Evolutionary conservation across 1,284 basidiomycete genomes (phyloP).

Genomic region (Pseudozyma sp.): DNA sequence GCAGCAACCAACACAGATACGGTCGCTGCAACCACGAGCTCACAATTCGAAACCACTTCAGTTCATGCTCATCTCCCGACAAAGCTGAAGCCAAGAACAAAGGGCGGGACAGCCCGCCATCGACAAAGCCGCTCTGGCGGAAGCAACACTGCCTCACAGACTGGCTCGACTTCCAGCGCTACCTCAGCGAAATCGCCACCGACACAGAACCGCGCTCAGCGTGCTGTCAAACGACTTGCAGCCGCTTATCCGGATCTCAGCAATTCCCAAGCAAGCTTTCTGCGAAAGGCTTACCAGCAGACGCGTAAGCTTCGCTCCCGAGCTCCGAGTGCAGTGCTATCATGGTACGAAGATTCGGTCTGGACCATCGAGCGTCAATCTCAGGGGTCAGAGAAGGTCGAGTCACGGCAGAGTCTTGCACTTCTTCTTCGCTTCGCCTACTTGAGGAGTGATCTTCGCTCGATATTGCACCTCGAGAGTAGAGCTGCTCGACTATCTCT

Average conservation of each 20-base stretch:
- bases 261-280: slow-evolving; percentile 13
- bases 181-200: not conserved
- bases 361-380: slow-evolving; percentile 36
- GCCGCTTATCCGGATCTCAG: slow-evolving; percentile 15
- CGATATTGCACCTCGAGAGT: slow-evolving; percentile 22
- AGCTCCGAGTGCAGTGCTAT: slow-evolving; percentile 12
- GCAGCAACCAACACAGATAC: too few relatives aligned
- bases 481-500: slow-evolving; percentile 9
- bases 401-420: slow-evolving; percentile 21
- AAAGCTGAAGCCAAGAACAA: not conserved
- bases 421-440: slow-evolving; percentile 27
- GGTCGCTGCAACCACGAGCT: too few relatives aligned
- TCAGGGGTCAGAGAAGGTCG: slow-evolving; percentile 8
- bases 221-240: not conserved
- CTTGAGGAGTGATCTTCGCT: slow-evolving; percentile 28
- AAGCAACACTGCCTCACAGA: not conserved
- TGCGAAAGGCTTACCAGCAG: slow-evolving; percentile 14
- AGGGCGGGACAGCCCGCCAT: not conserved
- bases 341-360: slow-evolving; percentile 41
- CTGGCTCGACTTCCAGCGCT: too few relatives aligned
- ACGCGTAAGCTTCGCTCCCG: slow-evolving; percentile 6
- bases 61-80: too few relatives aligned
- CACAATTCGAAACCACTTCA: too few relatives aligned
- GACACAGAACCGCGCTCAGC: not conserved
- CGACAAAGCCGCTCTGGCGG: too few relatives aligned